phyloP scores from a whole-genome alignment of 176 grass and related monocot genomes.

The Urochloa ruziziensis region DNA sequence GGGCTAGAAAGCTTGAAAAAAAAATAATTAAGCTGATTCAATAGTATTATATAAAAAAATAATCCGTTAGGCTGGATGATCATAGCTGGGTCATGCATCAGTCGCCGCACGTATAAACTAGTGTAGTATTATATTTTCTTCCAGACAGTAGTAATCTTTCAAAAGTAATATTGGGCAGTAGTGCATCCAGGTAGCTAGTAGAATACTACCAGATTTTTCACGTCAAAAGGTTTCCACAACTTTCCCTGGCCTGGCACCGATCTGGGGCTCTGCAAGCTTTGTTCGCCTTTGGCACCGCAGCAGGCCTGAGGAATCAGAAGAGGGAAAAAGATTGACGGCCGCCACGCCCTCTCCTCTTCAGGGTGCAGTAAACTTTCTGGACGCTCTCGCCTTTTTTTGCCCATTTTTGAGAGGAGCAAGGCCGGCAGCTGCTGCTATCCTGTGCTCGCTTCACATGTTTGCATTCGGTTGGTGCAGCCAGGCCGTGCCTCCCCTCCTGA shows the following conservation, averaged over 20 bases:
- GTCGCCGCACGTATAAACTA: too few species aligned
- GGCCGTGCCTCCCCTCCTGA: background rate
- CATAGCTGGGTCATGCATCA: too few species aligned
- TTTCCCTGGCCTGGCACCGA: constrained; percentile 23
- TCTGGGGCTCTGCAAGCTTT: constrained; percentile 32
- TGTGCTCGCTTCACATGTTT: constrained; percentile 4
- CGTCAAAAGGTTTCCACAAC: constrained; percentile 32
- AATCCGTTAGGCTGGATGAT: too few species aligned
- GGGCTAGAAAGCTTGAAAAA: too few species aligned
- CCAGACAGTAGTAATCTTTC: too few species aligned
- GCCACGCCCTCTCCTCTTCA: constrained; percentile 1
- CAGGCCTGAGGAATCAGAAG: constrained; percentile 33
- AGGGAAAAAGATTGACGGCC: constrained; percentile 7
- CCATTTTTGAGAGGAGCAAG: constrained; percentile 19
- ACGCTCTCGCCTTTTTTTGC: constrained; percentile 20
- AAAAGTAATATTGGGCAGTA: background rate
- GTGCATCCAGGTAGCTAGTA: background rate
- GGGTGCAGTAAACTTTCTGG: constrained; percentile 36
- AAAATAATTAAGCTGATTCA: too few species aligned
- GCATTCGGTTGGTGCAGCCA: constrained; percentile 13
- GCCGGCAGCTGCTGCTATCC: too few species aligned
- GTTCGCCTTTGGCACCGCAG: constrained; percentile 41
- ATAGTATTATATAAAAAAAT: too few species aligned
- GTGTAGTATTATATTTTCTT: too few species aligned
- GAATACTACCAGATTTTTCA: constrained; percentile 16